Evolutionary conservation across 2,329 filamentous ascomycete species (phyloP).

Genomic region (Emericellopsis cladophorae): DNA sequence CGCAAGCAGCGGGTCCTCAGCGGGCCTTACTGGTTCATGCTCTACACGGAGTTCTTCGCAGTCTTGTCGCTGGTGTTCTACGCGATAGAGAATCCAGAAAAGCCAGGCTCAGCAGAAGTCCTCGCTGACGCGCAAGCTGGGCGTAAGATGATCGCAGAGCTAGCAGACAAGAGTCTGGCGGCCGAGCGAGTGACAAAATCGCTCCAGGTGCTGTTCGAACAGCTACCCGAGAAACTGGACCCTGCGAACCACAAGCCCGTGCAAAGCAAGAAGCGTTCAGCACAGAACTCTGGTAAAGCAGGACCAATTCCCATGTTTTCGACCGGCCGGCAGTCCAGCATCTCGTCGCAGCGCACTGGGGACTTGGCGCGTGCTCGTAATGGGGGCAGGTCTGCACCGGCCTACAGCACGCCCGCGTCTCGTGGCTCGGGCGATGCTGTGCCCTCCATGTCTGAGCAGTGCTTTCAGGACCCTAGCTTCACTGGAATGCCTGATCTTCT

Average conservation of each 20-base stretch:
- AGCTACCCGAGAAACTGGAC: slow-evolving; percentile 62
- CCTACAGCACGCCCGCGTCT: slow-evolving; percentile 11
- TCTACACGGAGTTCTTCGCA: slow-evolving; percentile 74
- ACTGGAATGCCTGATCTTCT: slow-evolving; percentile 28
- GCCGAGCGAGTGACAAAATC: slow-evolving; percentile 75
- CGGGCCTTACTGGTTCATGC: slow-evolving; percentile 77
- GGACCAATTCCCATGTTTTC: slow-evolving; percentile 7
- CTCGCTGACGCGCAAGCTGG: slow-evolving; percentile 77
- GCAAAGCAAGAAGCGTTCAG: slow-evolving; percentile 43
- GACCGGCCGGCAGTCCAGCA: slow-evolving; percentile 6
- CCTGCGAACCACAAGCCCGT: slow-evolving; percentile 25
- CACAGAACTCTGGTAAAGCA: slow-evolving; percentile 23
- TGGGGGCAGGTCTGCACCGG: slow-evolving; percentile 7
- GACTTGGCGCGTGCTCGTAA: slow-evolving; percentile 17
- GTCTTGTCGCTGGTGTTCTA: slow-evolving; percentile 71
- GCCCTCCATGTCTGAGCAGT: slow-evolving; percentile 12
- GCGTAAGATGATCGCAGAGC: slow-evolving; percentile 64
- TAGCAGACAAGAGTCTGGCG: slow-evolving; percentile 76
- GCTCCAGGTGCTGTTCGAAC: slow-evolving; percentile 67
- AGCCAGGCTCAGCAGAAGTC: slow-evolving; percentile 63
- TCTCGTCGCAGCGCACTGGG: slow-evolving; percentile 17
- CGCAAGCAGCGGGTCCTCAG: slow-evolving; percentile 62
- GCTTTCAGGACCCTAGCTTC: slow-evolving; percentile 22
- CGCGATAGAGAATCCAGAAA: slow-evolving; percentile 68
- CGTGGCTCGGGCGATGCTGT: slow-evolving; percentile 21